phyloP scores from a whole-genome alignment of 2,329 filamentous ascomycete genomes.

The Monilinia aucupariae region DNA sequence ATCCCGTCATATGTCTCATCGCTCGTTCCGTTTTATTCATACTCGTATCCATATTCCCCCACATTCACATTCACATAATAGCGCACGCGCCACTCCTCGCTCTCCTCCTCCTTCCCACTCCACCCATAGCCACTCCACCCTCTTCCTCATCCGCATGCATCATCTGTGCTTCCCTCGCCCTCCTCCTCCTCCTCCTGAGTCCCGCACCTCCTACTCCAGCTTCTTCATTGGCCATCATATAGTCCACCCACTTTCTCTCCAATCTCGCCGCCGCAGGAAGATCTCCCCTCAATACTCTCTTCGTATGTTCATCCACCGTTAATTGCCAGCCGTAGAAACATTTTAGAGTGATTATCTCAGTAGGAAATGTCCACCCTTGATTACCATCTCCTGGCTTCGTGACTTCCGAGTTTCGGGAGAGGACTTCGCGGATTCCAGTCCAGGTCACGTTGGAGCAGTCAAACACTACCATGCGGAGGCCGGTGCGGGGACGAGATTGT shows the following conservation, averaged over 20 bases:
- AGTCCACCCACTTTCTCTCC: slow-evolving; percentile 87
- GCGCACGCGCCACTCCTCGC: slow-evolving; percentile 59
- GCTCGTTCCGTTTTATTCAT: not conserved
- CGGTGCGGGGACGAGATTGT: slow-evolving; percentile 36
- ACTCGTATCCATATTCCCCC: not conserved
- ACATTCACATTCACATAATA: slow-evolving; percentile 52
- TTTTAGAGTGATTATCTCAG: slow-evolving; percentile 78
- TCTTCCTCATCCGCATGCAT: slow-evolving; percentile 78
- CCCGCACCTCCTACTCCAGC: slow-evolving; percentile 64
- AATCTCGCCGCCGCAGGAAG: slow-evolving; percentile 68
- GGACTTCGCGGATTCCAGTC: slow-evolving; percentile 81
- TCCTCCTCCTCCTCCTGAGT: slow-evolving; percentile 62
- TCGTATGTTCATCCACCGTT: slow-evolving; percentile 89
- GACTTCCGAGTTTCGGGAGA: slow-evolving; percentile 77
- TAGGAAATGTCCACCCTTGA: slow-evolving; percentile 48
- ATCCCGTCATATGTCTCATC: slow-evolving; percentile 8
- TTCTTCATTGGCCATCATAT: slow-evolving; percentile 89
- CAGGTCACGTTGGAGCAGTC: slow-evolving; percentile 91
- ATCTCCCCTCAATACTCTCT: slow-evolving; percentile 74
- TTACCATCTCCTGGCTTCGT: slow-evolving; percentile 42
- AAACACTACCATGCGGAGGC: slow-evolving; percentile 75
- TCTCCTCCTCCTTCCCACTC: slow-evolving; percentile 46
- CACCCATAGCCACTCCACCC: slow-evolving; percentile 46
- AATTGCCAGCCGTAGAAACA: slow-evolving; percentile 95
- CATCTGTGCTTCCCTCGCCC: slow-evolving; percentile 75